Evolutionary conservation across 768 basidiomycete species (phyloP).

Genomic region (Cantharellus cinnabarinus): DNA sequence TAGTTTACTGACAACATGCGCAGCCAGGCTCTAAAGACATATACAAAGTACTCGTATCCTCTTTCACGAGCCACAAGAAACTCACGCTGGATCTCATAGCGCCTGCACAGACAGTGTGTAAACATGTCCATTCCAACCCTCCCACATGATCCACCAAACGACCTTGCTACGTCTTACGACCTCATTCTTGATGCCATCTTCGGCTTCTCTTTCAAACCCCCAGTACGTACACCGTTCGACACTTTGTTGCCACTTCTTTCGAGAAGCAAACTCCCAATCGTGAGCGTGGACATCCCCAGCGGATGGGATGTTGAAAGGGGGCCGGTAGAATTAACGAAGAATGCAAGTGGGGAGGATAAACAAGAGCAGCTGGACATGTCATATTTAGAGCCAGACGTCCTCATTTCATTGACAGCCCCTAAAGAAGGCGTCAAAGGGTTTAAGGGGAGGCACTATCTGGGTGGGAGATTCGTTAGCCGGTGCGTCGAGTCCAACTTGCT

Average conservation of each 20-base stretch:
- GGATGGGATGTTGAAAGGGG: constrained; percentile 92
- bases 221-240: constrained; percentile 78
- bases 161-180: constrained; percentile 39
- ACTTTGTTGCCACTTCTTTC: constrained; percentile 44
- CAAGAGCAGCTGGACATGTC: constrained; percentile 8
- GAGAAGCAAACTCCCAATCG: constrained; percentile 50
- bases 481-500: constrained; percentile 14
- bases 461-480: constrained; percentile 84
- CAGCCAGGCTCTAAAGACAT: constrained; percentile 86
- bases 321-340: constrained; percentile 14
- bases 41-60: constrained; percentile 37
- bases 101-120: constrained; percentile 65
- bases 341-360: constrained; percentile 13
- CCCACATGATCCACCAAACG: constrained; percentile 22
- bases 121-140: constrained; percentile 74
- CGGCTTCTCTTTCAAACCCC: constrained; percentile 90
- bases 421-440: constrained; percentile 70
- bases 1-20: neutral
- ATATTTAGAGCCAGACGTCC: constrained; percentile 52
- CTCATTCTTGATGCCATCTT: constrained; percentile 92
- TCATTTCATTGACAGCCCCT: constrained; percentile 85
- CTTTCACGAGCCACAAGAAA: neutral
- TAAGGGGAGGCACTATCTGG: constrained; percentile 73
- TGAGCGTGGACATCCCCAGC: constrained; percentile 90
- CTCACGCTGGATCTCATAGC: constrained; percentile 21